Conservation (phyloP, 108 stramenopile genomes). For the Nitzschia palea region DNA sequence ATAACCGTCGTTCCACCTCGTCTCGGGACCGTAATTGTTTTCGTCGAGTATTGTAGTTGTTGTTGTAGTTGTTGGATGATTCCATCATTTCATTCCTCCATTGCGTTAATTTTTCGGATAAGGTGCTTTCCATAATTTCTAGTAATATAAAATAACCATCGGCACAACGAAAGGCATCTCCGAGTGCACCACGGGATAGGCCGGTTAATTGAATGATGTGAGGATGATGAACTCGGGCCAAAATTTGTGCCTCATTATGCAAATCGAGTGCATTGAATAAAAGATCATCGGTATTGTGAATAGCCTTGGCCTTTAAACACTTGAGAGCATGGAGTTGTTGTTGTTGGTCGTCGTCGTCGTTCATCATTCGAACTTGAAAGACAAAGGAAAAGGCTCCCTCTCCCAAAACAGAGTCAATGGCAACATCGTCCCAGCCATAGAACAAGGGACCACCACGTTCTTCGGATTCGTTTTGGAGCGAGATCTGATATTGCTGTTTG, state of each 20-base stretch:
- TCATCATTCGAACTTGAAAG: constrained; percentile 7
- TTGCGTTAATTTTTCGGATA: constrained; percentile 29
- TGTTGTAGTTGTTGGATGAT: constrained; percentile 2
- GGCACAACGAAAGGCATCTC: background rate
- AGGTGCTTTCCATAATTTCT: constrained; percentile 18
- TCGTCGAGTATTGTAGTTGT: background rate
- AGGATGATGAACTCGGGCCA: constrained; percentile 16
- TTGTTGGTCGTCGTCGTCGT: background rate
- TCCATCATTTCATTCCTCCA: constrained; percentile 24
- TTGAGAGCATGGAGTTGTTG: constrained; percentile 9
- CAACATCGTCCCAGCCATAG: constrained; percentile 1
- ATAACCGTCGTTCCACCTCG: background rate
- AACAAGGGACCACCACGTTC: too few relatives aligned
- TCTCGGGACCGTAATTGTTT: constrained; percentile 2
- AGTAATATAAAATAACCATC: constrained; percentile 43
- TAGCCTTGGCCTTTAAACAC: constrained; percentile 20
- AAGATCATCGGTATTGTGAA: constrained; percentile 2
- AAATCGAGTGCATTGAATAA: constrained; percentile 27
- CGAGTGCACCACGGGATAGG: background rate
- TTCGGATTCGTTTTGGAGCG: background rate
- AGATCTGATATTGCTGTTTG: background rate
- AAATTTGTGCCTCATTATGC: constrained; percentile 15
- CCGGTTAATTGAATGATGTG: constrained; percentile 28
- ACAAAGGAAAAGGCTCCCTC: constrained; percentile 26
- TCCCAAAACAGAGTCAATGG: constrained; percentile 13